Evolutionary conservation across 148 eudicot species (phyloP), one percentile per base, ranked within the genome.

Genomic region (Agrostemma githago): DNA sequence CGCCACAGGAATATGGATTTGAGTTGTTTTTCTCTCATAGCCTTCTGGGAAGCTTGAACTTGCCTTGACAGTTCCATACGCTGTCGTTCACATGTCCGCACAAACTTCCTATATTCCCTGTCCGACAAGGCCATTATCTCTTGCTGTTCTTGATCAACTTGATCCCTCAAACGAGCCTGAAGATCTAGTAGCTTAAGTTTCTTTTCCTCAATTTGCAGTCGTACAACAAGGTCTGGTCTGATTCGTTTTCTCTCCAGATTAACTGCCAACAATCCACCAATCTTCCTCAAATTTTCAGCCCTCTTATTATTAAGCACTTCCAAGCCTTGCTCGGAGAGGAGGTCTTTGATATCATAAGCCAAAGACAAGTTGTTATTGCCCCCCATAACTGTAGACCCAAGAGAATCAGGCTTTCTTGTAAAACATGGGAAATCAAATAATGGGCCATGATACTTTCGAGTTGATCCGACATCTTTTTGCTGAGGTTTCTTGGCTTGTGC

Each of bases 41-140:
- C 96, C 85, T 82, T 95, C 80, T 90, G 97, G 64, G 91, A 82
- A 57, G 96, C 96, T 78, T 90, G 99, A 67, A 87, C 88, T 83
- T 95, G 93, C 83, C 99, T 84, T 66, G 80, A 82, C 51, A 95
- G 93, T 66, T 95, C 99, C 79, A 88, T 79, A 12, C 99, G 92
- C 44, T 95, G 99, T n/a, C 97, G 92, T 79, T 95, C 97, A 82
- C 99, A 95, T 37, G 86, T 81, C 73, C 97, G 80, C 48, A 92
- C 96, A 89, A 95, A 95, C 77, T 95, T 95, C 67, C 93, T 77
- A 72, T 95, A 95, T 73, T 91, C 97, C 81, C 99, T 88, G 73
- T 95, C 99, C 62, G 87, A 85, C 99, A 95, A 90, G 59, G 89
- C 86, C 99, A 95, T 90, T 77, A 95, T 95, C 77, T 95, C 99